Base-by-base conservation (phyloP, 2,329 filamentous ascomycete species). In the Alternaria gansuensis region DNA sequence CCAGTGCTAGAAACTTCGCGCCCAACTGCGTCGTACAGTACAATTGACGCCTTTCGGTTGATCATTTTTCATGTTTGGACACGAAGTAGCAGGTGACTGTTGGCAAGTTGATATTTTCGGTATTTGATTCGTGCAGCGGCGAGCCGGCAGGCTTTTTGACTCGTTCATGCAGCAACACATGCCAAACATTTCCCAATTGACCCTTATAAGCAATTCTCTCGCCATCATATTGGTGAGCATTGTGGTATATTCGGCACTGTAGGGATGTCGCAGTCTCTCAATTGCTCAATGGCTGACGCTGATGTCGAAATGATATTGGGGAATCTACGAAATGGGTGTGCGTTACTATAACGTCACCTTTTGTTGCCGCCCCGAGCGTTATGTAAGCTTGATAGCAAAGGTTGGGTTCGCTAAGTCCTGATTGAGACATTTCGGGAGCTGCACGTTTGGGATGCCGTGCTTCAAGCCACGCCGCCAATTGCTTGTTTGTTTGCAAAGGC, bases 391-490 rank as follows among this genome's bases (percentile, higher is more conserved):
- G 28, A 9, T 29, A 24, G 2, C 24, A 5, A 24, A 14, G 8
- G 5, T 8, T 2, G 7, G 28, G 21, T 7, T 29, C 10, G 13
- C n/a, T 34, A 5, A 7, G 31, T n/a, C 45, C 28, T 26, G 41
- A 7, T 21, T n/a, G 54, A 17, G n/a, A 9, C 34, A 51, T 29
- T 26, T 60, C 44, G 33, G 52, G 34, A 14, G 55, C n/a, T n/a
- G 49, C 45, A 29, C 40, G 48, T 29, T 63, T 44, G 11, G 33
- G 52, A 52, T 59, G 17, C 51, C 64, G 65, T 29, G 65, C 62
- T 26, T 51, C 54, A 33, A 68, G 65, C 71, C 71, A 73, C 5
- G 33, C 54, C 5, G 41, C 26, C 17, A 73, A 57, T n/a, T 73
- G 62, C 29, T 69, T 57, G 29, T 39, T 56, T 4, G 67, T 66